Evolutionary conservation across 805 yeast genomes (phyloP).

Genomic region (Pichia insulana): DNA sequence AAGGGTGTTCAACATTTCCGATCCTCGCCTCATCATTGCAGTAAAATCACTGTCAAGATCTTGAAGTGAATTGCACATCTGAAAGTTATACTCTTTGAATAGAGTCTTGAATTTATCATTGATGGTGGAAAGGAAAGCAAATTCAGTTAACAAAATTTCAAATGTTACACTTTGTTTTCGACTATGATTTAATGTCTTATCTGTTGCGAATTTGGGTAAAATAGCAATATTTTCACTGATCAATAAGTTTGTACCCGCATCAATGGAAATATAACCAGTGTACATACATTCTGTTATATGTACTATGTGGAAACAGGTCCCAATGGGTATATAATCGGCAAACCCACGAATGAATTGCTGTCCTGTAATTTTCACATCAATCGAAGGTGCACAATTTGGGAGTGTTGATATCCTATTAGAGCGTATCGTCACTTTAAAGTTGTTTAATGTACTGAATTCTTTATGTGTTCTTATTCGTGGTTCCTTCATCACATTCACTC

Average conservation of each 20-base stretch:
- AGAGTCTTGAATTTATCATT: conserved; percentile 1
- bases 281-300: conserved; percentile 48
- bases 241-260: neutral
- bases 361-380: conserved; percentile 35
- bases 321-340: conserved; percentile 51
- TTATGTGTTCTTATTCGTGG: conserved; percentile 10
- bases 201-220: neutral
- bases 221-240: neutral
- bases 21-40: conserved; percentile 18
- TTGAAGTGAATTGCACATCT: conserved; percentile 5
- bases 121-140: neutral
- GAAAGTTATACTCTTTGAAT: conserved; percentile 4
- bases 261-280: conserved; percentile 27
- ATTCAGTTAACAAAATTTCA: neutral
- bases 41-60: conserved; percentile 6
- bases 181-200: neutral
- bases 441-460: conserved; percentile 41
- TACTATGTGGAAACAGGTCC: conserved; percentile 46
- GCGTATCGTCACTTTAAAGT: conserved; percentile 46
- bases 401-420: conserved; percentile 48
- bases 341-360: conserved; percentile 45
- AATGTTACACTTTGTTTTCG: neutral
- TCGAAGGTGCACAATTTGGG: conserved; percentile 45
- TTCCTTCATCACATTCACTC: conserved; percentile 21
- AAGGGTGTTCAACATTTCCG: conserved; percentile 15